Percentiles rank a stretch among this genome's conserved stretches.
These are phyloP conservation scores for Lactifluus volemus DNA, from an alignment of 768 basidiomycete species.

Conservation along the genomic window DNA sequence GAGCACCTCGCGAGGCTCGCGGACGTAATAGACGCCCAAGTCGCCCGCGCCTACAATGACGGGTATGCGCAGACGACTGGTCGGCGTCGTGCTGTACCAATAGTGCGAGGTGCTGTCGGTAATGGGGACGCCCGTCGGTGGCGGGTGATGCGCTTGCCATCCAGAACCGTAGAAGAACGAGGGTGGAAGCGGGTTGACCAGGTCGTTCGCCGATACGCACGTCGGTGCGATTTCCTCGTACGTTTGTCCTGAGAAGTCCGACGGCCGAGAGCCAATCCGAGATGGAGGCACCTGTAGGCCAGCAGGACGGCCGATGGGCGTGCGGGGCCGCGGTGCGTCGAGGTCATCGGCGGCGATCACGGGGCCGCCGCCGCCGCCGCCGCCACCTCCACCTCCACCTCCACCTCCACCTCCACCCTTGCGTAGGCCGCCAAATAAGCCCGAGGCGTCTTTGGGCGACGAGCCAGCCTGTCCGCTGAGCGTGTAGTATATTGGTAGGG, in stretches of 20 bases:
- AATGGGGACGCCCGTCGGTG: constrained; percentile 30
- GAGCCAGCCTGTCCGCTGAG: constrained; percentile 24
- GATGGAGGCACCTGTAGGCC: constrained; percentile 55
- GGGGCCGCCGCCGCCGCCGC: constrained; percentile 20
- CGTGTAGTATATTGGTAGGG: constrained; percentile 16
- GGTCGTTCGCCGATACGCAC: constrained; percentile 94
- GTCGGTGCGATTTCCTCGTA: constrained; percentile 86
- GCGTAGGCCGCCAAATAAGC: constrained; percentile 76
- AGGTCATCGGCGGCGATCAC: constrained; percentile 19
- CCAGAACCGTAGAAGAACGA: constrained; percentile 91
- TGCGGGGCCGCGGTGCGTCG: constrained; percentile 15
- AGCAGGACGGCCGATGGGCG: constrained; percentile 18
- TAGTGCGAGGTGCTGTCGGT: constrained; percentile 69
- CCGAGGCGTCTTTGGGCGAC: constrained; percentile 42
- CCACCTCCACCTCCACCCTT: constrained; percentile 36
- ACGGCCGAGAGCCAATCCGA: constrained; percentile 62
- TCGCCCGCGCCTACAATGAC: constrained; percentile 84
- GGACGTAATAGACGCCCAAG: constrained; percentile 83
- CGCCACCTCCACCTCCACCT: no score
- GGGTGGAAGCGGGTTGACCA: constrained; percentile 94
- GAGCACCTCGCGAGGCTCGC: constrained; percentile 51
- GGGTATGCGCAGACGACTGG: constrained; percentile 74
- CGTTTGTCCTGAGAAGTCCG: constrained; percentile 29
- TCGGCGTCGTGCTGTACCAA: constrained; percentile 85
- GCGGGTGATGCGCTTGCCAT: constrained; percentile 75